phyloP scores from a whole-genome alignment of 176 grass and related monocot species.

The Phoenix roebelenii region DNA sequence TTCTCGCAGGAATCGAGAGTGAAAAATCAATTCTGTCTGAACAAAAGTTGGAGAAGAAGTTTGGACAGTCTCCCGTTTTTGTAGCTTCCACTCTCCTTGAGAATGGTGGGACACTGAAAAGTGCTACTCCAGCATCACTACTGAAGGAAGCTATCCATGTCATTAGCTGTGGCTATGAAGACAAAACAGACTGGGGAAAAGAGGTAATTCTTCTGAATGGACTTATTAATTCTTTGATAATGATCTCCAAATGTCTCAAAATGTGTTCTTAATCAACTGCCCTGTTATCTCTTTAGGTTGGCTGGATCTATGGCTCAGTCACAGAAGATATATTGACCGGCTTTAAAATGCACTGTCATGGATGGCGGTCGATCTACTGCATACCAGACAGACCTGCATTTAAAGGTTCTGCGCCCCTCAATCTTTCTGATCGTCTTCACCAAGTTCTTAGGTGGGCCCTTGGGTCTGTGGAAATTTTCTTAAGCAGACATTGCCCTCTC shows the following conservation, averaged over 20 bases:
- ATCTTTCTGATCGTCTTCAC: conserved; percentile 71
- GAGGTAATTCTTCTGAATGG: conserved; percentile 29
- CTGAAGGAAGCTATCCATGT: conserved; percentile 76
- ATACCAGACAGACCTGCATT: conserved; percentile 46
- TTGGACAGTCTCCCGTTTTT: conserved; percentile 72
- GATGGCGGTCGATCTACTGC: conserved; percentile 78
- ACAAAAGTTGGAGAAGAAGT: conserved; percentile 68
- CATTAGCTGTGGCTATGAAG: conserved; percentile 67
- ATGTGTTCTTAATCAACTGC: conserved; percentile 1
- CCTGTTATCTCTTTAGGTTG: conserved; percentile 32
- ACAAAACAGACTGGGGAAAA: conserved; percentile 72
- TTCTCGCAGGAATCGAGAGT: conserved; percentile 27
- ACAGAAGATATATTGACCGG: conserved; percentile 73
- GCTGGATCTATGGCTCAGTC: conserved; percentile 71
- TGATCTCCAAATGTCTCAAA: neutral
- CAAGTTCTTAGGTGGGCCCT: conserved; percentile 71
- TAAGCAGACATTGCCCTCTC: conserved; percentile 67
- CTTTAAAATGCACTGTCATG: conserved; percentile 76
- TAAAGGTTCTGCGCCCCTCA: conserved; percentile 68
- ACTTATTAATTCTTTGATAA: neutral
- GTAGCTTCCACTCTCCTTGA: conserved; percentile 60
- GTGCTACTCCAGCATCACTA: conserved; percentile 50
- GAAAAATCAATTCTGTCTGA: conserved; percentile 37
- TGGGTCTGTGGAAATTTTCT: conserved; percentile 71
- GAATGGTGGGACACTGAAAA: conserved; percentile 53